Conservation (phyloP, 345 rosid species). For the Alliaria petiolata region DNA sequence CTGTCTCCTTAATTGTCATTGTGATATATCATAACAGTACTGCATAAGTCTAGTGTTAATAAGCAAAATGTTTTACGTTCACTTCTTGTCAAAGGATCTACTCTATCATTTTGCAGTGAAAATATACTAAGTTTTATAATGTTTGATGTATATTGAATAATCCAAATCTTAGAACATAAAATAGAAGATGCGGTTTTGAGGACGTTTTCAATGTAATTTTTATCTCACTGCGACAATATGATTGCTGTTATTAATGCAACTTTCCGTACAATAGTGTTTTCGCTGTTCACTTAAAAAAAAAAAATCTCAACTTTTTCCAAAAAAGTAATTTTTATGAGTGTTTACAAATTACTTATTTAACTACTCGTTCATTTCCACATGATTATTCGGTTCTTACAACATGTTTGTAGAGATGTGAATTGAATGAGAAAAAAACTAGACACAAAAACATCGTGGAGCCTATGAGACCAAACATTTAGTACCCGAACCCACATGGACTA, state of each 20-base stretch:
- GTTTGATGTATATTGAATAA: neutral
- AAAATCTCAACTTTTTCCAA: neutral
- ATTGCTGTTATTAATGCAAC: constrained; percentile 10
- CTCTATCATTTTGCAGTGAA: too few relatives aligned
- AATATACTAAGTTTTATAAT: too few relatives aligned
- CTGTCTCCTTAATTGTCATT: neutral
- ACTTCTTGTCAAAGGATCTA: too few relatives aligned
- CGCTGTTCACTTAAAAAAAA: neutral
- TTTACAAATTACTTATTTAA: neutral
- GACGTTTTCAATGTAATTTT: neutral
- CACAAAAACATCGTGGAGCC: constrained; percentile 35
- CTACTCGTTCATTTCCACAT: constrained; percentile 3
- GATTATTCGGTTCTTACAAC: constrained; percentile 10
- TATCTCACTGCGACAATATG: neutral
- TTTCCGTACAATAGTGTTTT: constrained; percentile 3
- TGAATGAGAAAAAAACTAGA: constrained; percentile 5
- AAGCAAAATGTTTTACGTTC: too few relatives aligned
- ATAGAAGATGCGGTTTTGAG: constrained; percentile 3
- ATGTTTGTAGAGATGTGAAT: constrained; percentile 4
- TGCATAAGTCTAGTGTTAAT: neutral
- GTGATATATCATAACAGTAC: neutral
- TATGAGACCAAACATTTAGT: constrained; percentile 31
- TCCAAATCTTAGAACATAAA: neutral
- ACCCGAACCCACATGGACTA: constrained; percentile 38
- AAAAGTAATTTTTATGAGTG: neutral